These are phyloP conservation scores for Pichia sp. DNA, from an alignment of 1,139 yeast species.

Conservation along the genomic window DNA sequence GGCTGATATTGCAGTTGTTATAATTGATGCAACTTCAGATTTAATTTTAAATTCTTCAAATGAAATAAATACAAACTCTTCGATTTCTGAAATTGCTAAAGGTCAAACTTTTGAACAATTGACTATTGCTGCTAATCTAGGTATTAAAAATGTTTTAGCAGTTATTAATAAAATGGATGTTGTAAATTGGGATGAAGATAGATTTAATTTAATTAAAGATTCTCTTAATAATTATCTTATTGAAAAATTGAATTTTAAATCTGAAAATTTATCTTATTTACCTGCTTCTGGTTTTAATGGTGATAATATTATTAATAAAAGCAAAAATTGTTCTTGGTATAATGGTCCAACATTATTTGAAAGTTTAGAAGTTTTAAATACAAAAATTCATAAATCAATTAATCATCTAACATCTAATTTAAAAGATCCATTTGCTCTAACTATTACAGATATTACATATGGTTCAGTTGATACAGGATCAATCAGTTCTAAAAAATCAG, in stretches of 20 bases:
- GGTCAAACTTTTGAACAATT: constrained; percentile 97
- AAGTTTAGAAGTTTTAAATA: constrained; percentile 38
- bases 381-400: constrained; percentile 5
- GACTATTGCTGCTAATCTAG: constrained; percentile 72
- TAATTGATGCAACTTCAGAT: constrained; percentile 78
- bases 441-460: constrained; percentile 42
- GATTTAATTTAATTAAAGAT: constrained; percentile 57
- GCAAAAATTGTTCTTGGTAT: constrained; percentile 30
- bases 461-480: constrained; percentile 23
- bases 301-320: constrained; percentile 58
- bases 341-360: constrained; percentile 53
- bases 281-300: constrained; percentile 89
- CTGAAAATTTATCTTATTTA: constrained; percentile 51
- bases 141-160: constrained; percentile 67
- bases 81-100: constrained; percentile 31
- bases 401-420: constrained; percentile 3
- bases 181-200: constrained; percentile 37
- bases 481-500: constrained; percentile 23
- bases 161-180: constrained; percentile 88
- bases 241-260: constrained; percentile 46
- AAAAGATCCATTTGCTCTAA: constrained; percentile 38
- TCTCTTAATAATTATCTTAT: constrained; percentile 44
- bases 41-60: constrained; percentile 51
- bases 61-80: constrained; percentile 22
- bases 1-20: constrained; percentile 68